Conservation (phyloP, 768 basidiomycete genomes). For the Coprinopsis strossmayeri region DNA sequence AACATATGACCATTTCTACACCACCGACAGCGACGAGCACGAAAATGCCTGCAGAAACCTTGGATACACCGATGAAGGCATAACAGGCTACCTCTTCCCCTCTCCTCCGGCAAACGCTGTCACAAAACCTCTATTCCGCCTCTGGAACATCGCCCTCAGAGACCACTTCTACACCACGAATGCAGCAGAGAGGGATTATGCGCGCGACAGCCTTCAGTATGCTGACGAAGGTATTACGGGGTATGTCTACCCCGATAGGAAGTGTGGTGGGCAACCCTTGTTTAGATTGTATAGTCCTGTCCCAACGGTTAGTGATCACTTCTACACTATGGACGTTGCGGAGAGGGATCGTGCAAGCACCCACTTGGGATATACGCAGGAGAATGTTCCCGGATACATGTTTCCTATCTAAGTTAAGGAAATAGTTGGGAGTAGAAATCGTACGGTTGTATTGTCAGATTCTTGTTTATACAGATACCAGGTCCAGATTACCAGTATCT, state of each 20-base stretch:
- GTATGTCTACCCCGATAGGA: conserved; percentile 10
- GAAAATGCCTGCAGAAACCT: neutral
- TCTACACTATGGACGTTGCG: conserved; percentile 11
- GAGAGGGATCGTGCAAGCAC: conserved; percentile 6
- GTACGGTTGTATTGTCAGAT: too few species aligned
- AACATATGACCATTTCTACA: conserved; percentile 10
- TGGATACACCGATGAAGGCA: conserved; percentile 9
- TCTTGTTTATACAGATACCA: too few species aligned
- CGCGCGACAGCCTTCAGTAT: neutral
- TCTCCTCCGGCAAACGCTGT: neutral
- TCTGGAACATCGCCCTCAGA: neutral
- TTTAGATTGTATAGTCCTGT: conserved; percentile 9
- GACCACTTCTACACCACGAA: conserved; percentile 6
- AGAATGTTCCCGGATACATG: conserved; percentile 7
- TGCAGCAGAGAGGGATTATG: neutral
- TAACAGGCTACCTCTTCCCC: conserved; percentile 8
- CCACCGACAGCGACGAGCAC: conserved; percentile 2
- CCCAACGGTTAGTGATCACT: conserved; percentile 11
- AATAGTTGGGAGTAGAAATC: too few species aligned
- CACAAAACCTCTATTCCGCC: conserved; percentile 1
- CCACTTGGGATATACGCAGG: conserved; percentile 1
- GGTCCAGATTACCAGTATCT: too few species aligned
- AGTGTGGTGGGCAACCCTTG: conserved; percentile 8
- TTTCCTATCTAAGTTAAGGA: conserved; percentile 7
- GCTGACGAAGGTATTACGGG: conserved; percentile 12